Evolutionary conservation across 208 protist species (phyloP).

Genomic region (Trypanosoma brucei): DNA sequence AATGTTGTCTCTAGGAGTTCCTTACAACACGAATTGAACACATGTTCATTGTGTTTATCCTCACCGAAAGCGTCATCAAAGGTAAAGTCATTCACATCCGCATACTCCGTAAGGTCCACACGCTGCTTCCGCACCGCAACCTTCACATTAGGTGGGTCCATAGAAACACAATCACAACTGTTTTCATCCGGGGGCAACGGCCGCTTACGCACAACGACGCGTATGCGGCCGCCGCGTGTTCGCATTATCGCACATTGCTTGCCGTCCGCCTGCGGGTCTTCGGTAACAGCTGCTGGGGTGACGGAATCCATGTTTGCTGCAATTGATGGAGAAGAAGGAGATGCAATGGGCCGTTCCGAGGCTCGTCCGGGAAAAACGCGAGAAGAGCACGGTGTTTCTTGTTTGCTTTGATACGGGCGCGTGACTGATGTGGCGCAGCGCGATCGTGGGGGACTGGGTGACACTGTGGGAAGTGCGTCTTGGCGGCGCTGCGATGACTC

Average conservation of each 20-base stretch:
- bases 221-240: constrained; percentile 63
- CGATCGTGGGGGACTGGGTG: not conserved
- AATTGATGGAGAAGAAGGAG: not conserved
- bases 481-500: not conserved
- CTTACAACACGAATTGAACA: constrained; percentile 74
- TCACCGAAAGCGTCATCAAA: constrained; percentile 93
- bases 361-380: not conserved
- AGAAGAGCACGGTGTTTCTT: not conserved
- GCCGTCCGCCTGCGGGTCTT: not conserved
- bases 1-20: constrained; percentile 88
- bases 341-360: not conserved
- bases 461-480: not conserved
- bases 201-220: constrained; percentile 84
- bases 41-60: constrained; percentile 57
- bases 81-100: constrained; percentile 89
- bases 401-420: not conserved
- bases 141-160: constrained; percentile 39
- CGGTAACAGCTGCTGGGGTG: not conserved
- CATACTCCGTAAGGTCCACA: constrained; percentile 94
- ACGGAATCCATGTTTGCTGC: not conserved
- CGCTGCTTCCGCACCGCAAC: constrained; percentile 75
- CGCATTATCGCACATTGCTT: constrained; percentile 4
- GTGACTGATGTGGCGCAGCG: not conserved
- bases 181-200: constrained; percentile 47
- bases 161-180: constrained; percentile 46